Evolutionary conservation across 2,329 filamentous ascomycete genomes (phyloP).

Genomic region (Sporothrix variecibatus): DNA sequence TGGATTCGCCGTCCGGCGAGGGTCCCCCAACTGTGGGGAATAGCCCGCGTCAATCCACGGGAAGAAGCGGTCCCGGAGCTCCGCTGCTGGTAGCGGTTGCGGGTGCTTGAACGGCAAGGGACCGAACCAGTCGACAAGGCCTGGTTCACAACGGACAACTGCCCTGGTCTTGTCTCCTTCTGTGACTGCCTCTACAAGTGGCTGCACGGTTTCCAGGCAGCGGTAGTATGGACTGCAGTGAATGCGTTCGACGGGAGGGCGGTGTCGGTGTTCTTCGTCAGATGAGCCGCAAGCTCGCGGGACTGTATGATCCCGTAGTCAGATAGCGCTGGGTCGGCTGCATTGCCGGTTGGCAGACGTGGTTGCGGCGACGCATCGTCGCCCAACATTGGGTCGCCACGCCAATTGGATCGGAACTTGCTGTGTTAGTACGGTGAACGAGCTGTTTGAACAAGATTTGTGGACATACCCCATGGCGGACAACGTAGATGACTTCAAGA

Average conservation of each 20-base stretch:
- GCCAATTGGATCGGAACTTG: neutral
- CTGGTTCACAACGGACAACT: neutral
- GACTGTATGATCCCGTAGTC: neutral
- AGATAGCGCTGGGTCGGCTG: neutral
- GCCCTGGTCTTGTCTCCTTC: neutral
- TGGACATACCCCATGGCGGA: neutral
- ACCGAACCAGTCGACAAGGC: neutral
- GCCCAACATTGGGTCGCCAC: neutral
- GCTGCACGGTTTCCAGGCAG: neutral
- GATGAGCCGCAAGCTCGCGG: neutral
- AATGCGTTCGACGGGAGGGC: neutral
- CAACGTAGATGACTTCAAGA: neutral
- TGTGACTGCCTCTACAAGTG: neutral
- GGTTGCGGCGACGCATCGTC: neutral
- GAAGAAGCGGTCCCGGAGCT: neutral
- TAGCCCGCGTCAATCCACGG: neutral
- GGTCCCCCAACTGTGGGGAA: neutral
- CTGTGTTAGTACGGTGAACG: neutral
- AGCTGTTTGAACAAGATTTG: neutral
- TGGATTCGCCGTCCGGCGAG: neutral
- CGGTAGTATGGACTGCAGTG: neutral
- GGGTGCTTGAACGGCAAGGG: neutral
- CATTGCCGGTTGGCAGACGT: neutral
- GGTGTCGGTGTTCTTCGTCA: neutral
- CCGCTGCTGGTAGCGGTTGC: neutral